Conservation (phyloP, 2,329 filamentous ascomycete species). For the Penicillium freii region DNA sequence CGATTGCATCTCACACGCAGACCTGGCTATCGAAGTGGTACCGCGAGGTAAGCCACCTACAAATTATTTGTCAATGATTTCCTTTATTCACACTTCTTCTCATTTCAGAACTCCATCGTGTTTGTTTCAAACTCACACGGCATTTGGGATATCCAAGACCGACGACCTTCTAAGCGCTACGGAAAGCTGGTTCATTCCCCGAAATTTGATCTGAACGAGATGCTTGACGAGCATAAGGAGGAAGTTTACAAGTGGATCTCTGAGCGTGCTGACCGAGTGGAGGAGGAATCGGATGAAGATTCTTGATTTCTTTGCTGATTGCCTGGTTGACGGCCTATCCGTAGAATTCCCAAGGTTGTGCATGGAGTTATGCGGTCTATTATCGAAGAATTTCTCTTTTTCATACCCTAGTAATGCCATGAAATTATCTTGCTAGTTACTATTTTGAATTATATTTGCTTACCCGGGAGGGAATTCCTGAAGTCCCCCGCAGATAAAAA, state of each 20-base stretch:
- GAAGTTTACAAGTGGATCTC: constrained; percentile 51
- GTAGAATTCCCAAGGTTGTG: neutral
- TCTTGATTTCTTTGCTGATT: neutral
- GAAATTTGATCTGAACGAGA: constrained; percentile 52
- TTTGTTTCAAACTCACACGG: constrained; percentile 73
- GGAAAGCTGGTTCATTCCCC: constrained; percentile 52
- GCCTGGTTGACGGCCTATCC: neutral
- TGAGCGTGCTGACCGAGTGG: constrained; percentile 32
- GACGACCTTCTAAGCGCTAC: constrained; percentile 58
- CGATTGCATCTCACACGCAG: constrained; percentile 75
- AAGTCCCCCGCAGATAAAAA: neutral
- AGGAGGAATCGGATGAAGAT: constrained; percentile 28
- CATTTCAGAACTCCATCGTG: constrained; percentile 65
- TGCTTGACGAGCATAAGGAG: constrained; percentile 54
- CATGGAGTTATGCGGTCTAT: neutral
- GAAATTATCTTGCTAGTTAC: neutral
- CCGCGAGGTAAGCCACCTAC: constrained; percentile 53
- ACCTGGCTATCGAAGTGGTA: constrained; percentile 74
- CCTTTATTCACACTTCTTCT: neutral
- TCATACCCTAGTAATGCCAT: constrained; percentile 5
- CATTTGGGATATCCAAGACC: constrained; percentile 66
- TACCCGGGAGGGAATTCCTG: neutral
- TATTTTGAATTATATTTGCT: neutral
- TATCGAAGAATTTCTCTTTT: neutral
- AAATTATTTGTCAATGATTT: neutral